Evolutionary conservation across 2,329 filamentous ascomycete genomes (phyloP).

Genomic region (Fusarium pilosicola): DNA sequence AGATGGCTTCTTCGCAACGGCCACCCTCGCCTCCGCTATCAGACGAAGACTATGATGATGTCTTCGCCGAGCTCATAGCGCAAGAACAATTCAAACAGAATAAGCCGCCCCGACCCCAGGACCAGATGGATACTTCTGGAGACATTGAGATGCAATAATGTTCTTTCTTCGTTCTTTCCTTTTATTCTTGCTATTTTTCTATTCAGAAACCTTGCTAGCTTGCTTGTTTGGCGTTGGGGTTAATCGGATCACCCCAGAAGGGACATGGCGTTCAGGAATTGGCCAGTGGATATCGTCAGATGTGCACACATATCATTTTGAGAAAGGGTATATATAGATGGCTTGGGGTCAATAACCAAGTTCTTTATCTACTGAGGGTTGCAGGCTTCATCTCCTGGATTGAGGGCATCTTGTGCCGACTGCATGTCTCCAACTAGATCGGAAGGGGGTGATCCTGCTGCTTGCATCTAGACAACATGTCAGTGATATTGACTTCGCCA

Average conservation of each 20-base stretch:
- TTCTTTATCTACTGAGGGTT: slow-evolving; percentile 64
- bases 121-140: slow-evolving; percentile 61
- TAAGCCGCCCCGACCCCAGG: slow-evolving; percentile 39
- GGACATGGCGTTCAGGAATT: slow-evolving; percentile 38
- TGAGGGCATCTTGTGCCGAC: slow-evolving; percentile 78
- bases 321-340: slow-evolving; percentile 46
- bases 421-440: slow-evolving; percentile 93
- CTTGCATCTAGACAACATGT: slow-evolving; percentile 82
- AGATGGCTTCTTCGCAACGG: slow-evolving; percentile 33
- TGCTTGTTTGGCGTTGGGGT: slow-evolving; percentile 33
- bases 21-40: slow-evolving; percentile 52
- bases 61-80: slow-evolving; percentile 62
- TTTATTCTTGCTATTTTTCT: background rate
- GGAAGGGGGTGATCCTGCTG: slow-evolving; percentile 85
- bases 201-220: slow-evolving; percentile 10
- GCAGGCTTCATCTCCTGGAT: slow-evolving; percentile 69
- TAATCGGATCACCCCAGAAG: slow-evolving; percentile 17
- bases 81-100: slow-evolving; percentile 42
- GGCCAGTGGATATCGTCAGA: slow-evolving; percentile 26
- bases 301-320: slow-evolving; percentile 41
- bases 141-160: slow-evolving; percentile 30
- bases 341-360: slow-evolving; percentile 35
- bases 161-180: background rate
- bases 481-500: background rate
- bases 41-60: slow-evolving; percentile 70